Percentiles rank a stretch among this genome's conserved stretches.
These are phyloP conservation scores for Pholiota adiposa DNA, from an alignment of 1,284 basidiomycete species.

Conservation along the genomic window DNA sequence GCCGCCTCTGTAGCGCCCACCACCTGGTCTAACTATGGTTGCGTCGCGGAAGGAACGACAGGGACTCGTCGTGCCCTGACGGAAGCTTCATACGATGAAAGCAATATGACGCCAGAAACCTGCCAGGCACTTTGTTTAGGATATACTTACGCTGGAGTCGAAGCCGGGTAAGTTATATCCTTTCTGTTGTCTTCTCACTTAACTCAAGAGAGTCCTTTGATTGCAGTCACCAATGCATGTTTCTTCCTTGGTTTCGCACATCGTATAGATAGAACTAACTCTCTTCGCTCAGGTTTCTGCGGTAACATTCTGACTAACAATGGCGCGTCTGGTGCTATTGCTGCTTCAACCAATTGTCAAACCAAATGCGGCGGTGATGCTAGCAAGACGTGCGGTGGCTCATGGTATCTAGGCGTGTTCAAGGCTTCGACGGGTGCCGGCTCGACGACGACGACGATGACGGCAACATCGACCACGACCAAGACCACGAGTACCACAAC, in stretches of 20 bases:
- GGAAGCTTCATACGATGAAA: conserved; percentile 24
- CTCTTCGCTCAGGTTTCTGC: conserved; percentile 32
- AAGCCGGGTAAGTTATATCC: conserved; percentile 31
- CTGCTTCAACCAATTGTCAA: conserved; percentile 27
- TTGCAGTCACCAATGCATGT: conserved; percentile 18
- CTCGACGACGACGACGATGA: conserved; percentile 6
- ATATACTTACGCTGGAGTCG: conserved; percentile 34
- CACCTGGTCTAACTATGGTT: conserved; percentile 30
- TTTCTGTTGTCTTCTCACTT: neutral
- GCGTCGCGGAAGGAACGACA: conserved; percentile 36
- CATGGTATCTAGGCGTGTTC: conserved; percentile 33
- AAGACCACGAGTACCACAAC: neutral
- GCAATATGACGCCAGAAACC: conserved; percentile 32
- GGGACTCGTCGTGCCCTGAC: conserved; percentile 33
- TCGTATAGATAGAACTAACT: neutral
- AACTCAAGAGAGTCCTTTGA: neutral
- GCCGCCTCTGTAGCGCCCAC: conserved; percentile 4
- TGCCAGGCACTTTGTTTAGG: conserved; percentile 33
- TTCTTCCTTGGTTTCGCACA: neutral
- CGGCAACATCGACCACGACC: conserved; percentile 2
- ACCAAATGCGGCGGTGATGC: conserved; percentile 32
- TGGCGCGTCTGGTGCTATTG: conserved; percentile 34
- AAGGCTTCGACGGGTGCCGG: conserved; percentile 3
- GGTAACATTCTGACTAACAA: conserved; percentile 37
- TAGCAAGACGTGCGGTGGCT: conserved; percentile 34